Percentiles rank a stretch among this genome's conserved stretches.
phyloP scores from a whole-genome alignment of 2,329 filamentous ascomycete genomes.

The Talaromyces sp. region DNA sequence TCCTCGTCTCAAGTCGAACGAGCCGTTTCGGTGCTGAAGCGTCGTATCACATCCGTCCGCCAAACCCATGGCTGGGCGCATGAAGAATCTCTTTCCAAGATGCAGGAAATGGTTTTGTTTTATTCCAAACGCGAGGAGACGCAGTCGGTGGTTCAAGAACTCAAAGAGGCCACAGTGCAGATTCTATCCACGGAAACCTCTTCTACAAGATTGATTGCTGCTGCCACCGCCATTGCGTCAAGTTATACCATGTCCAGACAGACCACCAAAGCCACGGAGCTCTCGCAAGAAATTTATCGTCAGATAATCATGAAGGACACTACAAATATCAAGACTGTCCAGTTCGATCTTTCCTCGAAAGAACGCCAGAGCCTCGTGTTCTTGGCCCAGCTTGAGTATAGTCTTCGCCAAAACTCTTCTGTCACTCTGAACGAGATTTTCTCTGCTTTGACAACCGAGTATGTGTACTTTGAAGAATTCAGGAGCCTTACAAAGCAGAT shows the following conservation, averaged over 20 bases:
- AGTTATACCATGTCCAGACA: conserved; percentile 32
- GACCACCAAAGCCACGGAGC: conserved; percentile 24
- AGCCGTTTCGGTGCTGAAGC: conserved; percentile 24
- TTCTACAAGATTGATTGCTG: conserved; percentile 23
- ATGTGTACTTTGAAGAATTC: conserved; percentile 36
- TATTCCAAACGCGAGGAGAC: conserved; percentile 28
- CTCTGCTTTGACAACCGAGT: conserved; percentile 39
- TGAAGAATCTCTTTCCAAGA: conserved; percentile 31
- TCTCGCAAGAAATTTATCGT: conserved; percentile 33
- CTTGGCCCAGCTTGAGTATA: conserved; percentile 42
- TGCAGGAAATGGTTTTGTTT: conserved; percentile 32
- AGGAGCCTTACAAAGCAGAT: conserved; percentile 27
- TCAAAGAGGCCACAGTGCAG: conserved; percentile 28
- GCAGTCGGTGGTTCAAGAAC: conserved; percentile 24
- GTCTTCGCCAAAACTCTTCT: conserved; percentile 23
- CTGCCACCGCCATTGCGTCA: conserved; percentile 30
- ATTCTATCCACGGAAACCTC: conserved; percentile 29
- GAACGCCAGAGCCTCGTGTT: conserved; percentile 36
- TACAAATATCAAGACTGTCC: conserved; percentile 16
- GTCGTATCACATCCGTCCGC: conserved; percentile 24
- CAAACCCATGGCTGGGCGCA: conserved; percentile 34
- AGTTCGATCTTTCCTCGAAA: conserved; percentile 29
- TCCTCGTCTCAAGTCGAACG: conserved; percentile 24
- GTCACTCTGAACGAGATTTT: conserved; percentile 37
- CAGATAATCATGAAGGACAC: conserved; percentile 34